Conservation (phyloP, 352 stramenopile species). For the Phytopythium chamaehyphon region DNA sequence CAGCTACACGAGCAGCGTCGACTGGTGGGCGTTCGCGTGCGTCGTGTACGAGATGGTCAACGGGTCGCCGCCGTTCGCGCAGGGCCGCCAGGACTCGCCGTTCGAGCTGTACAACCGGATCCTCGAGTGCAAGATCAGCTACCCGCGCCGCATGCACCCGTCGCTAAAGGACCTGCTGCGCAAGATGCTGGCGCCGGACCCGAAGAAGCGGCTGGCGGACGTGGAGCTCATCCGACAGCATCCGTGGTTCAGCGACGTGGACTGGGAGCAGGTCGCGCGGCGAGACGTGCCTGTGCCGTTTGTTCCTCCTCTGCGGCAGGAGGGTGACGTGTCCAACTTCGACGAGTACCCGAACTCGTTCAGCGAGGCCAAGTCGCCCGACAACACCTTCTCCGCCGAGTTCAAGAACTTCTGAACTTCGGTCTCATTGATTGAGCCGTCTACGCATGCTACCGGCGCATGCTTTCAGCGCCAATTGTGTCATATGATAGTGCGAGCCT, state of each 20-base stretch:
- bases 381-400: constrained; percentile 25
- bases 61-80: constrained; percentile 71
- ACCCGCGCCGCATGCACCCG: constrained; percentile 35
- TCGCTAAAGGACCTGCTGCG: constrained; percentile 58
- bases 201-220: constrained; percentile 44
- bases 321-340: constrained; percentile 60
- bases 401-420: constrained; percentile 38
- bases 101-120: constrained; percentile 88
- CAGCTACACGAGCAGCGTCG: constrained; percentile 70
- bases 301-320: constrained; percentile 24
- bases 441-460: too few species aligned
- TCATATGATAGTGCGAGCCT: too few species aligned
- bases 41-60: constrained; percentile 80
- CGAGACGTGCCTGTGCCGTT: constrained; percentile 46
- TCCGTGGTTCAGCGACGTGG: constrained; percentile 58
- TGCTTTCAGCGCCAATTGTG: too few species aligned
- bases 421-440: background rate
- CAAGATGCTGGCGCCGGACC: constrained; percentile 59
- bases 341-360: constrained; percentile 57
- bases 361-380: constrained; percentile 33
- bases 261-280: constrained; percentile 52
- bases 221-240: constrained; percentile 47
- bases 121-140: constrained; percentile 51
- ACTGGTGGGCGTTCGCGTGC: constrained; percentile 84
- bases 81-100: constrained; percentile 76